A percentile compares a stretch with the other conserved stretches of the same genome.
Evolutionary conservation across 176 grass and related monocot genomes (phyloP).

Genomic region (Raddia distichophylla): DNA sequence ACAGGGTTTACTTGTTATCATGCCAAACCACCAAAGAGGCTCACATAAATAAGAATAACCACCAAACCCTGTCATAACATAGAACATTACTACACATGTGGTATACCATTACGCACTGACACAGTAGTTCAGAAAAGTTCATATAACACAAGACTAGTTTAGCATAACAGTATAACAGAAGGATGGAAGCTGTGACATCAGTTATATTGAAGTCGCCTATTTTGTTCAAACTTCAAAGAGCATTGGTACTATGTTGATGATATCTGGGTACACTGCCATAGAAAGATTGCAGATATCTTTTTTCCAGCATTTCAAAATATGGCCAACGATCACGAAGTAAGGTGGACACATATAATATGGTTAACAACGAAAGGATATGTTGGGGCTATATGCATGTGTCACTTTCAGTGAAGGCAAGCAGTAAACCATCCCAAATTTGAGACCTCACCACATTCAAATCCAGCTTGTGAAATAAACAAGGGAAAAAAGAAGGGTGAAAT

Average conservation of each 20-base stretch:
- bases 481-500: neutral
- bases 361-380: neutral
- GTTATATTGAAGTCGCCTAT: neutral
- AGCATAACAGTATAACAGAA: neutral
- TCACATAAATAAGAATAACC: constrained; percentile 78
- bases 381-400: neutral
- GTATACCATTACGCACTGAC: neutral
- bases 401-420: constrained; percentile 17
- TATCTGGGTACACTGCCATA: neutral
- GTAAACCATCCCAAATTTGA: neutral
- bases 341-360: neutral
- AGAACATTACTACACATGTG: constrained; percentile 26
- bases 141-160: neutral
- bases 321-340: neutral
- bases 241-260: neutral
- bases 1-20: constrained; percentile 67
- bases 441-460: neutral
- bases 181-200: neutral
- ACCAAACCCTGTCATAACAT: constrained; percentile 58
- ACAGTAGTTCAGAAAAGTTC: neutral
- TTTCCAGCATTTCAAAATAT: neutral
- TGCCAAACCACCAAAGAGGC: constrained; percentile 80
- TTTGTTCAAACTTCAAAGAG: neutral
- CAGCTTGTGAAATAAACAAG: neutral
- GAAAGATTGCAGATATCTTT: neutral